Evolutionary conservation across 2,329 filamentous ascomycete genomes (phyloP), one percentile per base, ranked within the genome.

Genomic region (Ceratocystis lukuohia): DNA sequence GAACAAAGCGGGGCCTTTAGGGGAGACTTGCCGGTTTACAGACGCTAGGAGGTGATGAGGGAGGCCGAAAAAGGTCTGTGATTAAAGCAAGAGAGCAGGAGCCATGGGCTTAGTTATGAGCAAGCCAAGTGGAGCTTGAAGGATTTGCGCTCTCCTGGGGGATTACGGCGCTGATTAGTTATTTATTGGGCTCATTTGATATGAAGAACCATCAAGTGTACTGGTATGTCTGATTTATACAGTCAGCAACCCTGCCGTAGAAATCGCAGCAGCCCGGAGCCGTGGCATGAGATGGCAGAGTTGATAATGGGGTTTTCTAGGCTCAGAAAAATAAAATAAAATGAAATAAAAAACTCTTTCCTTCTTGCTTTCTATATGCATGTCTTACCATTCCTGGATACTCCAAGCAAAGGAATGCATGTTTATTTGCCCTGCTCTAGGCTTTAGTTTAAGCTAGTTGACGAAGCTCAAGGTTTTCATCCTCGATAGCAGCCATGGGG

Each of bases 1-100:
- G 64, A 65, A 65, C 64, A 61, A 61, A 50, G 57, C 50, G 45
- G 22, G 37, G 10, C 10, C 12, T 41, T 61, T 25, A 46, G 53
- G 57, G 53, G 56, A 57, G 30, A 53, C 41, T 50, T 59, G 30
- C 28, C 56, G 17, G 57, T 30, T 8, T 28, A n/a, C 25, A 45
- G 22, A 30, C 15, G 22, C 50, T 20, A 17, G 10, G 48, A 28
- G 22, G 5, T 12, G 50, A 30, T 2, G 37, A 37, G 64, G 50
- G 53, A 56, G 50, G 56, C 56, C 46, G 62, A 44, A 25, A 8
- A 50, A n/a, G 44, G 28, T 15, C 33, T 53, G 48, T 53, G 48
- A 53, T 53, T 53, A 10, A 53, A 53, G 48, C 48, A 63, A 28
- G 44, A 63, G 20, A 28, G 20, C 45, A 53, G n/a, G 33, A 64